A percentile compares a stretch with the other conserved stretches of the same genome.
phyloP scores from a whole-genome alignment of 2,329 filamentous ascomycete species.

The Penicillium sp. region DNA sequence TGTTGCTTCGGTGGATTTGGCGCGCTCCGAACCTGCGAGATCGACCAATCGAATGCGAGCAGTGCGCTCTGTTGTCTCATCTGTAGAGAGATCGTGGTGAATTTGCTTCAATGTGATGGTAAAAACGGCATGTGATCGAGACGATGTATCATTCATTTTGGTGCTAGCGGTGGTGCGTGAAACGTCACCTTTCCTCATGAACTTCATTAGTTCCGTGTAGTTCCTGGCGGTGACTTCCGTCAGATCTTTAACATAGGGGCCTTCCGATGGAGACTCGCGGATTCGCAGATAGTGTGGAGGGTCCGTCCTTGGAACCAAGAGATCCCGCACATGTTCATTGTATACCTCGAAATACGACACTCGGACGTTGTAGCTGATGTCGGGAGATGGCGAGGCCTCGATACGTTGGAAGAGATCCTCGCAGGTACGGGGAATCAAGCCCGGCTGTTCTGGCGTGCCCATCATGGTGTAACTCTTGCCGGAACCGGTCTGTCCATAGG shows the following conservation, averaged over 20 bases:
- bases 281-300: constrained; percentile 93
- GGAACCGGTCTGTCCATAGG: constrained; percentile 94
- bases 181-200: constrained; percentile 83
- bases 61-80: constrained; percentile 92
- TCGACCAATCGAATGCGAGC: constrained; percentile 93
- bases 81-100: constrained; percentile 93
- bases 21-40: constrained; percentile 87
- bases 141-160: constrained; percentile 99
- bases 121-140: constrained; percentile 93
- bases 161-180: constrained; percentile 88
- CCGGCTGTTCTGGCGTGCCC: constrained; percentile 78
- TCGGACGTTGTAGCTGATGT: constrained; percentile 93
- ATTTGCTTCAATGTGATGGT: constrained; percentile 98
- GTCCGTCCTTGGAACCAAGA: constrained; percentile 74
- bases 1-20: constrained; percentile 91
- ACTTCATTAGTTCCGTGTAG: constrained; percentile 77
- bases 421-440: constrained; percentile 90
- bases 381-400: constrained; percentile 74
- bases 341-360: constrained; percentile 99
- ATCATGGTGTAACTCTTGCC: constrained; percentile 99
- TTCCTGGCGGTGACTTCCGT: constrained; percentile 88
- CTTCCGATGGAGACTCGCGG: constrained; percentile 87
- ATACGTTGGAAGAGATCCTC: constrained; percentile 95
- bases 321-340: constrained; percentile 95
- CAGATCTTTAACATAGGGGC: constrained; percentile 93